Evolutionary conservation across 139 green algal species (phyloP).

Genomic region (Limnomonas spitsbergensis): DNA sequence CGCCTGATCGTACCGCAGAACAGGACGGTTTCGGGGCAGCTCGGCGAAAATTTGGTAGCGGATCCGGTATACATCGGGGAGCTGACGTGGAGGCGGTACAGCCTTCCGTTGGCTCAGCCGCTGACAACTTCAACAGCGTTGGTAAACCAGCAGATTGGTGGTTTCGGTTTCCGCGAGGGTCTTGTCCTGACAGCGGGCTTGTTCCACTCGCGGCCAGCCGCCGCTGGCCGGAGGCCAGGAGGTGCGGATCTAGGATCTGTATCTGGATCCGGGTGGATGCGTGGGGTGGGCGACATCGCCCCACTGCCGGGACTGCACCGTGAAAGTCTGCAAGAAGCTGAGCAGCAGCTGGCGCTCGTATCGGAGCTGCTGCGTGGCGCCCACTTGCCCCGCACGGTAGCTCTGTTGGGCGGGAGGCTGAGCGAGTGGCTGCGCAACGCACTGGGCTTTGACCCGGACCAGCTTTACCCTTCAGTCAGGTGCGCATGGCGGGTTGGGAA

Average conservation of each 20-base stretch:
- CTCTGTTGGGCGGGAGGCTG: background rate
- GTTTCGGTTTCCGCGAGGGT: too few relatives aligned
- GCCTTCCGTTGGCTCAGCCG: conserved; percentile 55
- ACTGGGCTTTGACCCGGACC: background rate
- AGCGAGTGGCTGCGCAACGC: background rate
- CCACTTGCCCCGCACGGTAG: background rate
- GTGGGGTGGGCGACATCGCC: conserved; percentile 71
- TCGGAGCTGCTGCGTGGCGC: background rate
- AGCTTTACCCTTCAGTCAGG: background rate
- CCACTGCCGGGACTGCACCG: conserved; percentile 84
- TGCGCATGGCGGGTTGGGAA: too few relatives aligned
- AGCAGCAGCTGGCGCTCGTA: conserved; percentile 53
- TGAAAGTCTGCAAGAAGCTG: conserved; percentile 62
- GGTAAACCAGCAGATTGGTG: too few relatives aligned
- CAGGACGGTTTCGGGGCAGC: too few relatives aligned
- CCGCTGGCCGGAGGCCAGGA: too few relatives aligned
- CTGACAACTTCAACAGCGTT: conserved; percentile 56
- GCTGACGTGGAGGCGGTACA: conserved; percentile 37
- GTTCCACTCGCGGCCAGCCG: too few relatives aligned
- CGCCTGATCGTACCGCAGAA: too few relatives aligned
- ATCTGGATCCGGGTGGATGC: background rate
- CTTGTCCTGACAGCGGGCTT: too few relatives aligned
- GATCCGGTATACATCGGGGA: background rate
- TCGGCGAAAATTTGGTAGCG: too few relatives aligned
- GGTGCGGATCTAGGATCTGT: background rate